Evolutionary conservation across 2,329 filamentous ascomycete species (phyloP), one percentile per base, ranked within the genome.

Genomic region (Xylariaceae sp.): DNA sequence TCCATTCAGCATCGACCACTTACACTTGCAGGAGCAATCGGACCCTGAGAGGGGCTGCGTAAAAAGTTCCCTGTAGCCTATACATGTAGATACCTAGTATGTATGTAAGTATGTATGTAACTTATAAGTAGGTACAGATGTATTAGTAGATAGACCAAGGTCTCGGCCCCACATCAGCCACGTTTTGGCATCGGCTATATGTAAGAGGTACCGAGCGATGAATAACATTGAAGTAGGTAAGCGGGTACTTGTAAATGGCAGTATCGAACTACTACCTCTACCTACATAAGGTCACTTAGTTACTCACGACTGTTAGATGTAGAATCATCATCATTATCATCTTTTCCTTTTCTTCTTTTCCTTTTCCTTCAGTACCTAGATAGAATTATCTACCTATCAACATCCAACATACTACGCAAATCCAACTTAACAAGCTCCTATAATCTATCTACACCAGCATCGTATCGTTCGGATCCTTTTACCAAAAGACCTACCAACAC

Each of bases 21-120:
- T 59, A 62, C 41, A 57, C 44, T 45, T 60, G 54, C 60, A 62
- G 57, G 46, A 60, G 40, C 26, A 57, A 44, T n/a, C 37, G 51
- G 57, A 55, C 48, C 54, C 46, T 44, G 51, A 51, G 51, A 51
- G 52, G 46, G 44, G 48, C 49, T 59, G 45, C 55, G 20, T 52
- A 47, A 19, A 55, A 41, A 48, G 40, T 50, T 45, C 59, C 56
- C 51, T 57, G 54, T 56, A 60, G 29, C 54, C 56, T 54, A 50
- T n/a, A n/a, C n/a, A n/a, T n/a, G n/a, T n/a, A n/a, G n/a, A n/a
- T n/a, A n/a, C n/a, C n/a, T n/a, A 45, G 19, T 21, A 20, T 51
- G 59, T 59, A 53, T 50, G 59, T 61, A 56, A 56, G 52, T 32
- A n/a, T 2, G 23, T 37, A n/a, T n/a, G n/a, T n/a, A n/a, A n/a